These are phyloP conservation scores for Coriolopsis trogii DNA, from an alignment of 1,284 basidiomycete species.

Conservation along the genomic window DNA sequence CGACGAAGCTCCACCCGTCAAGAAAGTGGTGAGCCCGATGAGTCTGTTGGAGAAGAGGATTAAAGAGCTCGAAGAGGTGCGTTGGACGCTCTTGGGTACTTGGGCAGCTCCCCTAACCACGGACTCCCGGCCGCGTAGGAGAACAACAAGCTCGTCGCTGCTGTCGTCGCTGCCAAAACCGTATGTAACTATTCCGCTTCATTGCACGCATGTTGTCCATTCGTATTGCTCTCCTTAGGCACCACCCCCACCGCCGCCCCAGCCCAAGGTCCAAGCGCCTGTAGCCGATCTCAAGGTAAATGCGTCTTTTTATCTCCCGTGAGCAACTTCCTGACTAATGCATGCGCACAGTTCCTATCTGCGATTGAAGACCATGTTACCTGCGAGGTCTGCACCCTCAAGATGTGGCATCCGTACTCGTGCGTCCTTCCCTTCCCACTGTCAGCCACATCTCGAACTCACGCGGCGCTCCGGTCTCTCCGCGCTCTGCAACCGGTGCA, in stretches of 20 bases:
- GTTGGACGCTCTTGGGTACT: constrained; percentile 2
- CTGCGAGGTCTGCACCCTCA: constrained; percentile 64
- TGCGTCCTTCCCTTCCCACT: constrained; percentile 37
- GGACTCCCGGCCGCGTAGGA: constrained; percentile 5
- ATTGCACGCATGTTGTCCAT: neutral
- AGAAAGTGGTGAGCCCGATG: constrained; percentile 3
- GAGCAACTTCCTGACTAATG: constrained; percentile 5
- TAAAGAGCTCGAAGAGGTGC: constrained; percentile 26
- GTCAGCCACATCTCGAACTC: constrained; percentile 4
- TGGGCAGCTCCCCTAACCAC: constrained; percentile 1
- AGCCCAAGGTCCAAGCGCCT: constrained; percentile 3
- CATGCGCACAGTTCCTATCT: constrained; percentile 37
- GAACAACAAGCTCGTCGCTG: constrained; percentile 14
- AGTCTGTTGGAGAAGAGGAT: constrained; percentile 14
- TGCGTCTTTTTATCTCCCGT: too few relatives aligned
- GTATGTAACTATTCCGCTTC: neutral
- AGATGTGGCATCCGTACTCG: constrained; percentile 68
- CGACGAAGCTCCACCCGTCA: constrained; percentile 34
- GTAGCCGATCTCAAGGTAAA: constrained; percentile 1
- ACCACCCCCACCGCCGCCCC: neutral
- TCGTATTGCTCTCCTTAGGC: neutral
- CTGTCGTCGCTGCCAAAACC: constrained; percentile 4
- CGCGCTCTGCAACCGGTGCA: constrained; percentile 30
- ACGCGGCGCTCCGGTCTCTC: too few relatives aligned
- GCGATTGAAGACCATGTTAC: constrained; percentile 55